Evolutionary conservation across 2,329 filamentous ascomycete species (phyloP).

Genomic region (Microdochium trichocladiopsis): DNA sequence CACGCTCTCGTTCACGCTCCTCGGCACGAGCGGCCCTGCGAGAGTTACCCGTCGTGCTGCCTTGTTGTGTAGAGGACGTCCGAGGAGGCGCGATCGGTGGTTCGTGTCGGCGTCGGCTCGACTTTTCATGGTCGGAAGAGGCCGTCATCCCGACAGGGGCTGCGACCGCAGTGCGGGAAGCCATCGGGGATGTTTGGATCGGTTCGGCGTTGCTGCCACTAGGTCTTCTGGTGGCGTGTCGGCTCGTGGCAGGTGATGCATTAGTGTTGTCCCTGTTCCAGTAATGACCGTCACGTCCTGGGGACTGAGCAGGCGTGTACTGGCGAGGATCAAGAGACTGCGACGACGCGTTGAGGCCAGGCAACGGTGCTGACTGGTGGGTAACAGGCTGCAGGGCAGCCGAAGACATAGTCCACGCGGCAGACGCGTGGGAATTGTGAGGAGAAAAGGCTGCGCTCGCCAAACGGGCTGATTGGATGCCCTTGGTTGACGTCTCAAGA

Average conservation of each 20-base stretch:
- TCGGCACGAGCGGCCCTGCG: slow-evolving; percentile 36
- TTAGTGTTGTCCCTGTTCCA: slow-evolving; percentile 37
- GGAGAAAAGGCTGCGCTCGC: not conserved
- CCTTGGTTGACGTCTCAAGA: not conserved
- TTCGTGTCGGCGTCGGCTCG: slow-evolving; percentile 51
- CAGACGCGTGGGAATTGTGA: not conserved
- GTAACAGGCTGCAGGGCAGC: slow-evolving; percentile 55
- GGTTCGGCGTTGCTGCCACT: slow-evolving; percentile 38
- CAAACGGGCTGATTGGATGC: not conserved
- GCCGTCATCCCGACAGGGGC: slow-evolving; percentile 32
- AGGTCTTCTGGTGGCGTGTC: slow-evolving; percentile 45
- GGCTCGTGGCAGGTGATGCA: slow-evolving; percentile 43
- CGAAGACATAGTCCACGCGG: slow-evolving; percentile 49
- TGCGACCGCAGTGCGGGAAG: slow-evolving; percentile 37
- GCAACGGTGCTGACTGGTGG: slow-evolving; percentile 42
- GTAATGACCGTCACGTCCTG: slow-evolving; percentile 51
- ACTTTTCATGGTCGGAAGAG: slow-evolving; percentile 32
- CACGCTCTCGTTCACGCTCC: slow-evolving; percentile 24
- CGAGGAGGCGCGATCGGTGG: slow-evolving; percentile 72
- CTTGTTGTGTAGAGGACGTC: slow-evolving; percentile 67
- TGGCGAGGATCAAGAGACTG: slow-evolving; percentile 38
- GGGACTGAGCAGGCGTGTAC: slow-evolving; percentile 45
- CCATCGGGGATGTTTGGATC: slow-evolving; percentile 31
- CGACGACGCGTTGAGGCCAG: slow-evolving; percentile 37
- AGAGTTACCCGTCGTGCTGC: slow-evolving; percentile 25